phyloP scores from a whole-genome alignment of 352 stramenopile species.

The Pythium diclinum region DNA sequence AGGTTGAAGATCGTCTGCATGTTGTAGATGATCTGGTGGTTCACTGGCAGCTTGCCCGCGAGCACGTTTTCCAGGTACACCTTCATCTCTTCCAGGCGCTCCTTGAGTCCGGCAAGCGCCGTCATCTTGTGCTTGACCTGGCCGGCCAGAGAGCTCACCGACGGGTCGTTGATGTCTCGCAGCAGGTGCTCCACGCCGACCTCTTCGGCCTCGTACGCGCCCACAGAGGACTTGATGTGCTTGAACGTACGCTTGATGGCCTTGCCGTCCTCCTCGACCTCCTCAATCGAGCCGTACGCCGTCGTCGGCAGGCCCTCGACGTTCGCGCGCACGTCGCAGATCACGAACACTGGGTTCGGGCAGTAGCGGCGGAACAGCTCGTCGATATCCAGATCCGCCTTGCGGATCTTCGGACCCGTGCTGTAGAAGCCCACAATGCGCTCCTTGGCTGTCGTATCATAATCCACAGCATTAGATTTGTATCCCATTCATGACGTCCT shows the following conservation, averaged over 20 bases:
- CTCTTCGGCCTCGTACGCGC: slow-evolving; percentile 94
- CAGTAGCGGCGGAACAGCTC: slow-evolving; percentile 95
- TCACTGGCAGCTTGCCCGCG: slow-evolving; percentile 62
- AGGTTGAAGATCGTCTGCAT: slow-evolving; percentile 99
- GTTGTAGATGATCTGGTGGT: slow-evolving; percentile 98
- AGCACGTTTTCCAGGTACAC: slow-evolving; percentile 95
- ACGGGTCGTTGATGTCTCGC: slow-evolving; percentile 99
- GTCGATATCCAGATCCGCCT: slow-evolving; percentile 94
- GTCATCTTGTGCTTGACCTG: slow-evolving; percentile 99
- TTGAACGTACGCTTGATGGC: slow-evolving; percentile 97
- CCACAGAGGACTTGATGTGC: slow-evolving; percentile 96
- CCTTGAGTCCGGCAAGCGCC: slow-evolving; percentile 91
- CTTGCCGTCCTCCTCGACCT: slow-evolving; percentile 95
- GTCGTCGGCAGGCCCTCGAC: slow-evolving; percentile 96
- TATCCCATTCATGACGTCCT: background rate
- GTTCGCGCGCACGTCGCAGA: slow-evolving; percentile 97
- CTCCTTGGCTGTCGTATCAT: slow-evolving; percentile 88
- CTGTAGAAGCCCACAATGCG: slow-evolving; percentile 99
- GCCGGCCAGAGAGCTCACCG: slow-evolving; percentile 95
- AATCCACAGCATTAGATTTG: background rate
- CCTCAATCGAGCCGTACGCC: slow-evolving; percentile 96
- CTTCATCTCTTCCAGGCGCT: slow-evolving; percentile 97
- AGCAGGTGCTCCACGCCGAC: slow-evolving; percentile 99
- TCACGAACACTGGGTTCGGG: slow-evolving; percentile 95
- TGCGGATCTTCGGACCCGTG: slow-evolving; percentile 95